Percentiles rank a stretch among this genome's conserved stretches.
Conservation (phyloP, 1,284 basidiomycete genomes). For the Anthracocystis setariae region DNA sequence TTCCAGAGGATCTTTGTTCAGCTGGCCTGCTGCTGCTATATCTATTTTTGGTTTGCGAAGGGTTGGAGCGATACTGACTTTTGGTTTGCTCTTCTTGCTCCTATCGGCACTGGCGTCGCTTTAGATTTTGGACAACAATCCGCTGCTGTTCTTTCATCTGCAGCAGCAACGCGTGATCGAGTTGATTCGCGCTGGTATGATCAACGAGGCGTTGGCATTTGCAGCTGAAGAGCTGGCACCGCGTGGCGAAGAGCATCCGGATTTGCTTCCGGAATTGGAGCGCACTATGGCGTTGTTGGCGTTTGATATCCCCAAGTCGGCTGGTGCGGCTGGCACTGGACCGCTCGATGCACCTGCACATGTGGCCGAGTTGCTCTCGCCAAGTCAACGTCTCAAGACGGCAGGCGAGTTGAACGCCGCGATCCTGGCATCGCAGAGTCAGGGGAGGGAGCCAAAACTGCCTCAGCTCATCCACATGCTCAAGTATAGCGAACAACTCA, state of each 20-base stretch:
- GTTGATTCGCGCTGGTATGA: constrained; percentile 83
- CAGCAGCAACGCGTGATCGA: constrained; percentile 96
- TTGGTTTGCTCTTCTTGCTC: background rate
- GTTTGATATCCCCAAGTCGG: constrained; percentile 73
- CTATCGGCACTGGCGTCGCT: background rate
- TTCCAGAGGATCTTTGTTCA: background rate
- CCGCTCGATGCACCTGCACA: constrained; percentile 71
- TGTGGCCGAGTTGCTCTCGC: constrained; percentile 80
- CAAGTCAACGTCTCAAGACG: constrained; percentile 87
- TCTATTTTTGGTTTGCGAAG: background rate
- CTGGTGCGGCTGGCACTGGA: constrained; percentile 25
- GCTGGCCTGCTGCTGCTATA: constrained; percentile 5
- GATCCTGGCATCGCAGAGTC: constrained; percentile 87
- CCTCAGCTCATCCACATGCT: constrained; percentile 85
- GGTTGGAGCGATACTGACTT: constrained; percentile 9
- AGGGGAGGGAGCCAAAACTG: constrained; percentile 90
- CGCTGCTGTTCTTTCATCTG: constrained; percentile 86
- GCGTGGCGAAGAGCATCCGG: constrained; percentile 90
- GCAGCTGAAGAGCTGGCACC: constrained; percentile 93
- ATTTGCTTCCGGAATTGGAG: constrained; percentile 90
- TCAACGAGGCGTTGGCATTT: constrained; percentile 84
- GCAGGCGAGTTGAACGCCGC: constrained; percentile 91
- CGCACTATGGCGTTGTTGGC: constrained; percentile 94
- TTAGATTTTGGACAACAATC: constrained; percentile 94
- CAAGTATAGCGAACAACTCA: constrained; percentile 84